phyloP scores from a whole-genome alignment of 805 yeast genomes.

The Candida sithepensis region DNA sequence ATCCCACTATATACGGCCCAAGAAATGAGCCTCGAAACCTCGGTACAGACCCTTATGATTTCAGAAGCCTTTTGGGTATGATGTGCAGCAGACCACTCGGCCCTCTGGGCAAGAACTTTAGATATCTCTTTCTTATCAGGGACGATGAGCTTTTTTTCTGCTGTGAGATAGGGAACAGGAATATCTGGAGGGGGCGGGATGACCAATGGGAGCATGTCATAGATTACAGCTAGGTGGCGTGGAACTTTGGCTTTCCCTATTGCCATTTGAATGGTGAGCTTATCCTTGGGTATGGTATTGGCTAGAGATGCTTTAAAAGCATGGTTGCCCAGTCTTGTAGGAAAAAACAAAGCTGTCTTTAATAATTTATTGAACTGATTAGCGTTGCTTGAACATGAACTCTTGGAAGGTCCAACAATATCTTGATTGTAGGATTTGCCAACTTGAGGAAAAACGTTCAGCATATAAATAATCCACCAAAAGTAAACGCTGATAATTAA shows the following conservation, averaged over 20 bases:
- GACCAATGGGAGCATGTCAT: constrained; percentile 28
- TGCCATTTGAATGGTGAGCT: constrained; percentile 9
- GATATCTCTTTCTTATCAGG: constrained; percentile 37
- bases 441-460: constrained; percentile 3
- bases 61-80: constrained; percentile 41
- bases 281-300: constrained; percentile 21
- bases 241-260: constrained; percentile 28
- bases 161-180: constrained; percentile 41
- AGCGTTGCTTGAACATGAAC: background rate
- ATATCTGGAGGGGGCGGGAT: constrained; percentile 39
- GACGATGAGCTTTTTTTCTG: constrained; percentile 35
- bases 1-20: constrained; percentile 29
- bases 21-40: constrained; percentile 31
- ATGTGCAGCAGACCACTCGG: constrained; percentile 37
- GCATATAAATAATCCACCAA: constrained; percentile 18
- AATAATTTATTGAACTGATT: background rate
- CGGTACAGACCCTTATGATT: constrained; percentile 35
- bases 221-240: constrained; percentile 29
- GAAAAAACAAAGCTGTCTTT: constrained; percentile 6
- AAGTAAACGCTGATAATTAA: constrained; percentile 2
- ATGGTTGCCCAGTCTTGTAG: constrained; percentile 13
- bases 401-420: background rate
- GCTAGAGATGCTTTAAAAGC: constrained; percentile 17
- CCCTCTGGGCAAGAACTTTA: constrained; percentile 29
- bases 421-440: too few relatives aligned